phyloP scores from a whole-genome alignment of 2,329 filamentous ascomycete genomes.

The Alternaria brassicicola region DNA sequence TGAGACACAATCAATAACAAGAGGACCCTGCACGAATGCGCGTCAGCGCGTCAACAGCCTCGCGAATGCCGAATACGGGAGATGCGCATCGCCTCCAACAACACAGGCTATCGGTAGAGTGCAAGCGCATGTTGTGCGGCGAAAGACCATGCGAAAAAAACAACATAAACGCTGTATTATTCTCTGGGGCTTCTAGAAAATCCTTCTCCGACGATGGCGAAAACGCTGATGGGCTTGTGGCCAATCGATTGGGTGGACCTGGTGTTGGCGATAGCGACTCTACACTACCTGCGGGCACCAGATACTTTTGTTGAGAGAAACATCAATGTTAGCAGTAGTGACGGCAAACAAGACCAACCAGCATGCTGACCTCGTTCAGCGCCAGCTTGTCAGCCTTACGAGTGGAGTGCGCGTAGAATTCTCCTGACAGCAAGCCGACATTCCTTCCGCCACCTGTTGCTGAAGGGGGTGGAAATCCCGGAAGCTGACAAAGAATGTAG shows the following conservation, averaged over 20 bases:
- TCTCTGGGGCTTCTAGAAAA: conserved; percentile 4
- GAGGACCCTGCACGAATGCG: conserved; percentile 7
- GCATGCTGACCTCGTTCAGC: background rate
- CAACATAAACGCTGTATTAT: background rate
- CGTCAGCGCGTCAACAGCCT: conserved; percentile 2
- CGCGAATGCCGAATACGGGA: background rate
- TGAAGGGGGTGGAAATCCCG: background rate
- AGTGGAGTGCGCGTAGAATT: background rate
- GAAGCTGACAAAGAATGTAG: conserved; percentile 4
- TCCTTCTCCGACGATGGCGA: conserved; percentile 1
- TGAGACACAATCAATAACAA: background rate
- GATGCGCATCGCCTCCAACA: background rate
- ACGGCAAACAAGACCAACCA: background rate
- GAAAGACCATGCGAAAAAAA: background rate
- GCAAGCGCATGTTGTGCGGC: background rate
- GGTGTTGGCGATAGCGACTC: conserved; percentile 1
- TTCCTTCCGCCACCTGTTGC: background rate
- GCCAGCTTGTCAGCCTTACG: background rate
- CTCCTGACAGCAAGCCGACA: background rate
- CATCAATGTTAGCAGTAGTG: background rate
- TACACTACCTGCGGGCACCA: conserved; percentile 1
- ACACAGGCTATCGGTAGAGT: background rate
- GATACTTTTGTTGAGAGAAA: conserved; percentile 1
- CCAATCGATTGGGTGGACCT: conserved; percentile 1
- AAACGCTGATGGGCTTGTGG: background rate